phyloP scores from a whole-genome alignment of 2,329 filamentous ascomycete species.

The Pestalotiopsis sp. region DNA sequence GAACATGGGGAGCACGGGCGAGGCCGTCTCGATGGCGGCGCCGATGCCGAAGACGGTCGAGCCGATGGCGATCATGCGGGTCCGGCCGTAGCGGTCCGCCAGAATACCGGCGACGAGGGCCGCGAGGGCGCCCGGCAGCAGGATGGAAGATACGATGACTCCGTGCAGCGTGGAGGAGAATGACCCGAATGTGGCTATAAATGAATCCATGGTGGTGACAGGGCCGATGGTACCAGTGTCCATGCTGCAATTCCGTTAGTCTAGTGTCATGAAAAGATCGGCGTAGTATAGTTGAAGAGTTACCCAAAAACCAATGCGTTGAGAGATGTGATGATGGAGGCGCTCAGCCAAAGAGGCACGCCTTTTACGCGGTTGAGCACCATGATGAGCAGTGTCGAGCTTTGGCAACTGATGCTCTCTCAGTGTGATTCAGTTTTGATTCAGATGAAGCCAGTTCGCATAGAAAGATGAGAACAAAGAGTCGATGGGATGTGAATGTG shows the following conservation, averaged over 20 bases:
- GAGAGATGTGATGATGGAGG: conserved; percentile 5
- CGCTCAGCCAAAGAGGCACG: conserved; percentile 10
- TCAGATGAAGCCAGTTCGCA: background rate
- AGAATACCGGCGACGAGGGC: conserved; percentile 61
- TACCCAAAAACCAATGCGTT: conserved; percentile 11
- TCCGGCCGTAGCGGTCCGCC: conserved; percentile 55
- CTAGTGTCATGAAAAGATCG: background rate
- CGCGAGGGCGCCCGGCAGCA: conserved; percentile 61
- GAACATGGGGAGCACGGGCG: conserved; percentile 27
- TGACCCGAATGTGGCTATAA: conserved; percentile 50
- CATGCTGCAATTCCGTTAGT: background rate
- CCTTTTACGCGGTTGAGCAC: background rate
- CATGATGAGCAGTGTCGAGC: background rate
- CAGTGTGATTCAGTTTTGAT: background rate
- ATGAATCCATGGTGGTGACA: conserved; percentile 59
- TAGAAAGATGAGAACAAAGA: background rate
- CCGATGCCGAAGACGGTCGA: conserved; percentile 48
- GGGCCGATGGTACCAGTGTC: conserved; percentile 59
- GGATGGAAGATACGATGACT: conserved; percentile 60
- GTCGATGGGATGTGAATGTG: background rate
- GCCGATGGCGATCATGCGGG: conserved; percentile 52
- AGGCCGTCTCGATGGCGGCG: conserved; percentile 23
- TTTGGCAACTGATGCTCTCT: background rate
- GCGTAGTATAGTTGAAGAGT: background rate
- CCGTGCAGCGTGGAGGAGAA: conserved; percentile 60